A percentile compares a stretch with the other conserved stretches of the same genome.
These are phyloP conservation scores for Cladophialophora psammophila DNA, from an alignment of 2,329 filamentous ascomycete species.

Conservation along the genomic window DNA sequence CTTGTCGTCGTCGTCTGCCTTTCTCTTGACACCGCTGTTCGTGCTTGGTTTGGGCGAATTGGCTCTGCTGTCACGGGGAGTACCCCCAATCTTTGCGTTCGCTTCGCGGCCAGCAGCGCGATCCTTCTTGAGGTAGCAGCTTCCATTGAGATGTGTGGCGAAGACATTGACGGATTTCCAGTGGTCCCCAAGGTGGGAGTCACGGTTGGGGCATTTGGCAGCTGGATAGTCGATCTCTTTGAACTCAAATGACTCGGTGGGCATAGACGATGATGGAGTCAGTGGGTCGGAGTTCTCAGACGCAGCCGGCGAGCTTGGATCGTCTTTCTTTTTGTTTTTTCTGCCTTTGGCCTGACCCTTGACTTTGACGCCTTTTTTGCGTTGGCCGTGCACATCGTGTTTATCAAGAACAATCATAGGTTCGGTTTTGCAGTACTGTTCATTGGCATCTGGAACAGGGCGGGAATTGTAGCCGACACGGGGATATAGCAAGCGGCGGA, in stretches of 20 bases:
- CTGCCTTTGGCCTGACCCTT: slow-evolving; percentile 46
- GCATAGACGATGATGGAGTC: slow-evolving; percentile 39
- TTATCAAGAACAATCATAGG: slow-evolving; percentile 65
- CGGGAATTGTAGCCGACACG: slow-evolving; percentile 59
- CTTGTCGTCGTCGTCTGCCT: slow-evolving; percentile 37
- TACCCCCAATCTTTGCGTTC: slow-evolving; percentile 40
- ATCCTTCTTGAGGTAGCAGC: slow-evolving; percentile 40
- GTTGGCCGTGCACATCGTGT: slow-evolving; percentile 66
- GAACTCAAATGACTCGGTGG: slow-evolving; percentile 40
- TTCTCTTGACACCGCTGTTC: slow-evolving; percentile 40
- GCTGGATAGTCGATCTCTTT: slow-evolving; percentile 41
- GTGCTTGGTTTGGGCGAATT: slow-evolving; percentile 39
- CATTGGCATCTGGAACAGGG: slow-evolving; percentile 56
- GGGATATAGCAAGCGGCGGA: slow-evolving; percentile 66
- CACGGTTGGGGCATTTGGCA: slow-evolving; percentile 41
- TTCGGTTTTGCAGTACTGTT: slow-evolving; percentile 64
- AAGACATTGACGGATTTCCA: slow-evolving; percentile 43
- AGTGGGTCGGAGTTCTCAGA: slow-evolving; percentile 44
- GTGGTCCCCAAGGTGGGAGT: slow-evolving; percentile 40
- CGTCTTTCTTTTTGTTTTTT: slow-evolving; percentile 57
- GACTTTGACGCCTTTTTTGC: slow-evolving; percentile 42
- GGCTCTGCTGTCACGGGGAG: slow-evolving; percentile 40
- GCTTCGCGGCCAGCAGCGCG: slow-evolving; percentile 39
- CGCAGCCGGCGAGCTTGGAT: slow-evolving; percentile 39
- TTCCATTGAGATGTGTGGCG: slow-evolving; percentile 41